Percentiles rank a stretch among this genome's conserved stretches.
Evolutionary conservation across 2,329 filamentous ascomycete genomes (phyloP).

Genomic region (Talaromyces islandicus): DNA sequence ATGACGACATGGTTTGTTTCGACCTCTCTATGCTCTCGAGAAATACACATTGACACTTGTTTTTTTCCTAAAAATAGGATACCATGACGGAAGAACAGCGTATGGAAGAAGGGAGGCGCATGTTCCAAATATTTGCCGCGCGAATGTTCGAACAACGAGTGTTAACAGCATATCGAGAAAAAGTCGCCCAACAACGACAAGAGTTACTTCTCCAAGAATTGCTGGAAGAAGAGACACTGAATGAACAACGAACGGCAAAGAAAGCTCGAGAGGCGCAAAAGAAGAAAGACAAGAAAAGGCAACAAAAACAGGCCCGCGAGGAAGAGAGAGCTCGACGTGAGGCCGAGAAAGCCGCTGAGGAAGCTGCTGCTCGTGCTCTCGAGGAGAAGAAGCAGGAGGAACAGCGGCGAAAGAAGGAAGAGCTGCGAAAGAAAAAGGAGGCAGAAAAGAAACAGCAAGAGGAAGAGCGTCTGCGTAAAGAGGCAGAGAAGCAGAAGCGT

Average conservation of each 20-base stretch:
- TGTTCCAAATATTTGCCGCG: constrained; percentile 99
- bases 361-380: constrained; percentile 66
- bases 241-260: constrained; percentile 78
- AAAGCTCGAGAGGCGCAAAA: constrained; percentile 91
- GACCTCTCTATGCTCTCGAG: not conserved
- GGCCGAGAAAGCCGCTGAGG: constrained; percentile 82
- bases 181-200: constrained; percentile 89
- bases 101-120: constrained; percentile 95
- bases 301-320: constrained; percentile 82
- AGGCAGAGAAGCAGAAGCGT: constrained; percentile 74
- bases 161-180: constrained; percentile 93
- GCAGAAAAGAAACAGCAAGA: constrained; percentile 85
- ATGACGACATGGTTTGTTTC: constrained; percentile 55
- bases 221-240: constrained; percentile 72
- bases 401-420: constrained; percentile 73
- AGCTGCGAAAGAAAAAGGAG: constrained; percentile 86
- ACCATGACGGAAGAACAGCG: constrained; percentile 96
- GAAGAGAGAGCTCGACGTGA: constrained; percentile 86
- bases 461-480: constrained; percentile 77
- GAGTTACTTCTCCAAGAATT: constrained; percentile 85
- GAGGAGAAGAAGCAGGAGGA: constrained; percentile 78
- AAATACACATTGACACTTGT: not conserved
- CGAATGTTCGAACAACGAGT: constrained; percentile 99
- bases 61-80: constrained; percentile 54
- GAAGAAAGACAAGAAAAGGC: constrained; percentile 86